Evolutionary conservation across 2,329 filamentous ascomycete genomes (phyloP).

Genomic region (Claviceps digitariae): DNA sequence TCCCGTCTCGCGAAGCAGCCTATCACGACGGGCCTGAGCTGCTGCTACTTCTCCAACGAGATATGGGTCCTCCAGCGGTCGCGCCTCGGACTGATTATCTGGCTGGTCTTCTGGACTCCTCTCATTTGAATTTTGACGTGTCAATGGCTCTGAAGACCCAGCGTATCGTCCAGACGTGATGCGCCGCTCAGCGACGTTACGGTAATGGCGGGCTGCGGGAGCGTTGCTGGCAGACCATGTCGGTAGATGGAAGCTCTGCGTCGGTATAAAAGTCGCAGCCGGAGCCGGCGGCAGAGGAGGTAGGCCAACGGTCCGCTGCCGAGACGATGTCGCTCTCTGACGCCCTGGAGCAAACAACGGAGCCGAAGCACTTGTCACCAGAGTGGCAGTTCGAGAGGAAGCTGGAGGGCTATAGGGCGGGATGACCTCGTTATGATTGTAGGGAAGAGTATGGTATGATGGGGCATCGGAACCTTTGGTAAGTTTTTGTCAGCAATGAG

Average conservation of each 20-base stretch:
- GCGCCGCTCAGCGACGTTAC: conserved; percentile 50
- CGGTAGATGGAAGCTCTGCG: conserved; percentile 42
- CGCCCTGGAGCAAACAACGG: conserved; percentile 5
- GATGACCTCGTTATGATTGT: conserved; percentile 28
- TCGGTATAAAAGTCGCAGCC: conserved; percentile 25
- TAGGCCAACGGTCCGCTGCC: conserved; percentile 29
- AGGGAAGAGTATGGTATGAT: conserved; percentile 45
- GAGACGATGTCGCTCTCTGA: conserved; percentile 14
- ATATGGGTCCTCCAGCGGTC: conserved; percentile 52
- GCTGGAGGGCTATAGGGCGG: conserved; percentile 35
- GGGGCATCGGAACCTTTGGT: conserved; percentile 46
- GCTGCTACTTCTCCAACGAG: conserved; percentile 55
- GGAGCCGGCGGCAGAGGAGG: conserved; percentile 34
- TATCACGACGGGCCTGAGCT: conserved; percentile 38
- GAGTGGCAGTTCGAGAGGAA: conserved; percentile 1
- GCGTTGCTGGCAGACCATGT: conserved; percentile 43
- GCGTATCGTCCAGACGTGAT: conserved; percentile 30
- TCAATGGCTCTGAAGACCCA: conserved; percentile 13
- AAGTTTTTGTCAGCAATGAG: not conserved
- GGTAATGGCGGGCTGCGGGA: conserved; percentile 46
- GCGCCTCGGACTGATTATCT: conserved; percentile 10
- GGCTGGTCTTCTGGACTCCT: not conserved
- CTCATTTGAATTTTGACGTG: conserved; percentile 7
- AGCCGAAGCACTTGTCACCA: conserved; percentile 2
- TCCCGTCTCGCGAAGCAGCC: conserved; percentile 41